Evolutionary conservation across 208 protist genomes (phyloP), one percentile per base, ranked within the genome.

Genomic region (Naegleria fowleri): DNA sequence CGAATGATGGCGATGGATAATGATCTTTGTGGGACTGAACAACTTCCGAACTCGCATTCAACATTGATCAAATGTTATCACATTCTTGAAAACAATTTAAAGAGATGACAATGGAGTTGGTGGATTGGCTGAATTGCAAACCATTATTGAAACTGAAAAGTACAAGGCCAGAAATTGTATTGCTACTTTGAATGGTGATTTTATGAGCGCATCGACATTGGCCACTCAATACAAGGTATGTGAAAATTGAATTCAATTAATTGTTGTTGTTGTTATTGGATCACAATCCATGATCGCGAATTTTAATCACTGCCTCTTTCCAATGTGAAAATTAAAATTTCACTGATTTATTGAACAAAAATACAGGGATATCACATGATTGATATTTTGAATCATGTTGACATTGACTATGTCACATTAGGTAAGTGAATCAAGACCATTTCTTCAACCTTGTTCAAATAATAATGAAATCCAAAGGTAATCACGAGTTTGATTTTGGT

Each of bases 401-500:
- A 33, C 29, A 33, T 83, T 36, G 9, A 22, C 4, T 83, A 83
- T 83, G 43, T 48, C 43, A 48, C 43, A 48, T 48, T 48, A 7
- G 19, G 67, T 79, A 79, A 79, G 67, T 79, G 9, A 13, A 79
- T 25, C 5, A 15, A 3, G 55, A 67, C 22, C 0, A 67, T 67
- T 67, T 2, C 55, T 67, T 67, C 19, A 1, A 36, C 19, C 2
- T 79, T 79, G 9, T 25, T 79, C 2, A 79, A 7, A 36, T 79
- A 79, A n/a, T 36, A 25, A 79, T 79, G 29, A 25, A 36, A 13
- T 86, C 5, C 5, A 13, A 13, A 51, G 83, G 83, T 13, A 86
- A 86, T 86, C 83, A 86, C 39, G 83, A 86, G 51, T 86, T 86
- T 86, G 83, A 86, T 51, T 86, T 86, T 86, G 83, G 83, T n/a